Base-by-base conservation (phyloP, 148 eudicot genomes). In the Rhododendron williamsianum region DNA sequence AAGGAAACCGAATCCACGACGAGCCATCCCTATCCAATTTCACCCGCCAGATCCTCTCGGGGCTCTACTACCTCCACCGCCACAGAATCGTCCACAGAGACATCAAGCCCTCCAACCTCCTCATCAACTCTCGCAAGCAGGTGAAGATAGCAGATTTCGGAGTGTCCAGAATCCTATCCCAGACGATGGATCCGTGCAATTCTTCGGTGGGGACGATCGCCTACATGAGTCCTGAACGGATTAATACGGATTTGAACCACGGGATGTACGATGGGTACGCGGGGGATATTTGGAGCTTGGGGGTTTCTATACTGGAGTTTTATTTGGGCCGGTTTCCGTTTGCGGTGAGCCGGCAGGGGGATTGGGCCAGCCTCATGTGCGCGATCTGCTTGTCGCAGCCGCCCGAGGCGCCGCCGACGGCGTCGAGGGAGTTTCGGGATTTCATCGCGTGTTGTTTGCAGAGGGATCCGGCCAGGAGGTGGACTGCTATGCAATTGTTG, bases 271-370 rank as follows among this genome's bases (percentile, higher is more conserved):
- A 95, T 49, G 97, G 98, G 0, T 95, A 89, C 43, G 95, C 95
- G 0, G 97, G 98, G 0, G 98, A 95, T 90, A 94, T 95, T 3
- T 95, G 98, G 98, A 94, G 98, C 35, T 89, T 95, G 1, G 98
- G 98, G 9, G 98, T 94, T 7, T 93, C 95, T 58, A 91, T 95
- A 1, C 80, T 95, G 67, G 98, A 95, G 83, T 95, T 95, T 35
- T 95, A 94, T 38, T 79, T 92, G 80, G 97, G 97, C 5, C 85
- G 90, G 51, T 95, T 95, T 87, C 98, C 98, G 0, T 95, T 95
- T 33, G 87, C 91, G 4, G 94, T 90, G 2, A 91, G 92, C 2
- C 86, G 97, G 67, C 93, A 91, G 21, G 98, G 98, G 0, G 97
- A 94, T 82, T 95, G 97, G 95, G 94, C 98, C 0, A 95, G 94